Evolutionary conservation across 1,284 basidiomycete species (phyloP), one percentile per base, ranked within the genome.

Genomic region (Flammula alnicola): DNA sequence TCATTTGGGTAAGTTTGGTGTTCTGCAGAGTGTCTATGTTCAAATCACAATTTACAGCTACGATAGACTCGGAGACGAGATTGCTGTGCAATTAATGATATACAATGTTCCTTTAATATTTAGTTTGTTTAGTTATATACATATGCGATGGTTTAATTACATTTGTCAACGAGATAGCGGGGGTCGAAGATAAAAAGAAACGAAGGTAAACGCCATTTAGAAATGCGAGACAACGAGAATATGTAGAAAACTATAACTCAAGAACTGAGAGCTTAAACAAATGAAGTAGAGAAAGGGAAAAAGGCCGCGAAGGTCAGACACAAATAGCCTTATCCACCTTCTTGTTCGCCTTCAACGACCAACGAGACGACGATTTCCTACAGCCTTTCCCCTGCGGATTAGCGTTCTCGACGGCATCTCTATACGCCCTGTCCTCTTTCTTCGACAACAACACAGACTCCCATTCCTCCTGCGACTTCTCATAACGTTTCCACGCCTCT

Each of bases 401-500:
- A 14, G 9, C 17, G n/a, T 47, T 40, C 45, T 47, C 40, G 4
- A 23, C 17, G 19, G 40, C 22, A 29, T 42, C 44, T 33, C 38
- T 44, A 39, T 44, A 45, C 27, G 17, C 52, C 25, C 38, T 47
- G 30, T 46, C 44, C 37, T 31, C 54, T 23, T 56, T 62, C 27
- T 60, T 63, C 43, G 57, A 58, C 50, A 74, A 58, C 50, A 74
- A 50, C 47, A 59, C 62, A 11, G 56, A 57, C 14, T 64, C 60
- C 72, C 71, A 73, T 6, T 72, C 67, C 9, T 62, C 68, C 37
- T 72, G 73, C 9, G 60, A 64, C 49, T 64, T 66, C 58, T 65
- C 64, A 62, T 75, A 76, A 8, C 64, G 56, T 44, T 65, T 63
- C 71, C 71, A 73, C 5, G 67, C 63, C 33, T 69, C 68, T 4